Conservation (phyloP, 352 stramenopile genomes). For the Elongisporangium prolatum region DNA sequence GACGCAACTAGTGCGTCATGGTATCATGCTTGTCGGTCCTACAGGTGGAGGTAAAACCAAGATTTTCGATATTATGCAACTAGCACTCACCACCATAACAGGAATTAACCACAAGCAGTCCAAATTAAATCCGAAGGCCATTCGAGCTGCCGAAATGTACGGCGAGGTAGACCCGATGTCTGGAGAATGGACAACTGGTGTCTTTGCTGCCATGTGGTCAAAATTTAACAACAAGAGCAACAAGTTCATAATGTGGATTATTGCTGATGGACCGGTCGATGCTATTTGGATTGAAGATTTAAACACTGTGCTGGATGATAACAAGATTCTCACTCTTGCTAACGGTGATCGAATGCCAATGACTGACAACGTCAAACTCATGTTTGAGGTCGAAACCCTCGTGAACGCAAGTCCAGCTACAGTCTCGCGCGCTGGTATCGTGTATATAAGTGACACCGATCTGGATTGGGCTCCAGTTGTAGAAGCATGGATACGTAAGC, state of each 20-base stretch:
- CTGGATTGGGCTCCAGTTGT: conserved; percentile 97
- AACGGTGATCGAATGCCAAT: conserved; percentile 98
- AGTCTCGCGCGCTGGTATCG: conserved; percentile 95
- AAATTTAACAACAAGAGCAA: conserved; percentile 99
- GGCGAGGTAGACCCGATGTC: conserved; percentile 95
- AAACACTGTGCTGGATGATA: conserved; percentile 98
- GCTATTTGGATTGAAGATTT: conserved; percentile 99
- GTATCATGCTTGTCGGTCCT: conserved; percentile 98
- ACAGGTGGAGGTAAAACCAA: conserved; percentile 97
- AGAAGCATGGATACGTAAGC: conserved; percentile 95
- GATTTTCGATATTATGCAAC: conserved; percentile 95
- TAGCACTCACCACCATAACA: conserved; percentile 91
- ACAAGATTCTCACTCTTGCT: conserved; percentile 96
- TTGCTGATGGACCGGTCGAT: conserved; percentile 96
- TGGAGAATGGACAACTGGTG: conserved; percentile 96
- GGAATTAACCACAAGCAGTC: conserved; percentile 94
- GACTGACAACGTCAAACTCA: conserved; percentile 97
- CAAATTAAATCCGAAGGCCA: conserved; percentile 97
- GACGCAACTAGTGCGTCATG: conserved; percentile 96
- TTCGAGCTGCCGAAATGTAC: conserved; percentile 97
- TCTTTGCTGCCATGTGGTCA: conserved; percentile 98
- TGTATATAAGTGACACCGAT: conserved; percentile 98
- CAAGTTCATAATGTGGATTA: conserved; percentile 98
- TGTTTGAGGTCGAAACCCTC: conserved; percentile 97
- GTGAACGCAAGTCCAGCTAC: conserved; percentile 97